Percentiles rank a stretch among this genome's conserved stretches.
Conservation (phyloP, 2,329 filamentous ascomycete genomes). For the Samsoniella hepiali region DNA sequence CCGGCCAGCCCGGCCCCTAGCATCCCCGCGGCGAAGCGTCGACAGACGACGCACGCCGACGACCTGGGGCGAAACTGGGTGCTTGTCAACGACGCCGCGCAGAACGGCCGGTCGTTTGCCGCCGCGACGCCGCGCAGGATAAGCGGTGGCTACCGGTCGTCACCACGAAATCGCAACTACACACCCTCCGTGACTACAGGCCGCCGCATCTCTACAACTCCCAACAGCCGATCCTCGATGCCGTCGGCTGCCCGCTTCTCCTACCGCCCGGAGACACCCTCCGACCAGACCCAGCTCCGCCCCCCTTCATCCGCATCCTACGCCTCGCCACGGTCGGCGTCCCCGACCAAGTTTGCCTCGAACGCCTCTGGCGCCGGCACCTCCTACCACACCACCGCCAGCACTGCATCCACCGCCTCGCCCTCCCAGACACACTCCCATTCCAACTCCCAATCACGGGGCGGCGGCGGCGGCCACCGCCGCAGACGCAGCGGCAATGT, state of each 20-base stretch:
- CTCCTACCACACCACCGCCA: slow-evolving; percentile 25
- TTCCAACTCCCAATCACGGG: background rate
- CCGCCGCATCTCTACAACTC: slow-evolving; percentile 43
- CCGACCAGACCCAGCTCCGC: slow-evolving; percentile 35
- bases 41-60: slow-evolving; percentile 51
- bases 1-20: slow-evolving; percentile 36
- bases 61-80: slow-evolving; percentile 69
- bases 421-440: slow-evolving; percentile 7
- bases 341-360: slow-evolving; percentile 40
- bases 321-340: slow-evolving; percentile 32
- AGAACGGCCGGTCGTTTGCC: slow-evolving; percentile 1
- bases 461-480: background rate
- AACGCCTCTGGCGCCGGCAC: background rate
- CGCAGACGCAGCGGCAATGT: slow-evolving; percentile 13
- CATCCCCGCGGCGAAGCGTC: slow-evolving; percentile 50
- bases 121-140: slow-evolving; percentile 28
- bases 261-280: slow-evolving; percentile 25
- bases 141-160: slow-evolving; percentile 24
- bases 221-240: slow-evolving; percentile 26
- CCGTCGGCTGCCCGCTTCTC: slow-evolving; percentile 26
- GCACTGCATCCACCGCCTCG: slow-evolving; percentile 15
- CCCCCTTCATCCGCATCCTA: slow-evolving; percentile 35
- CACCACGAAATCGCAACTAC: slow-evolving; percentile 33
- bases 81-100: slow-evolving; percentile 51
- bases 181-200: slow-evolving; percentile 33